Conservation (phyloP, 2,329 filamentous ascomycete genomes). For the Fusarium pseudograminearum region DNA sequence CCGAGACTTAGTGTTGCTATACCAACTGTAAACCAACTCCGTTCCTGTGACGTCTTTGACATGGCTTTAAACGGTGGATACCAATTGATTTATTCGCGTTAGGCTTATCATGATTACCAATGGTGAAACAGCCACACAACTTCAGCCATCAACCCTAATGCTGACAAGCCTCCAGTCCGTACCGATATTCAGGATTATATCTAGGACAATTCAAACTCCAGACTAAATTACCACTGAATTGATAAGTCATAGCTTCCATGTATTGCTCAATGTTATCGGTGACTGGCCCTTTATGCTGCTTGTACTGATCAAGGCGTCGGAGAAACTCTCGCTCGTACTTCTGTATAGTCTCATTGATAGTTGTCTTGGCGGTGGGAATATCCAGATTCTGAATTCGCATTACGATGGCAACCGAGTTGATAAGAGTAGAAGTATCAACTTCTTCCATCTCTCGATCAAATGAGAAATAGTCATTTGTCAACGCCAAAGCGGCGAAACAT, state of each 20-base stretch:
- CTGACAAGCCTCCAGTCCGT: neutral
- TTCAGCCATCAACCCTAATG: neutral
- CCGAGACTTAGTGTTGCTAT: slow-evolving; percentile 15
- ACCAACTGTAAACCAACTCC: slow-evolving; percentile 1
- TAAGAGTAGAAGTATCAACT: neutral
- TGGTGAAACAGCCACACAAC: neutral
- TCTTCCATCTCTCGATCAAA: neutral
- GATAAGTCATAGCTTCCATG: neutral
- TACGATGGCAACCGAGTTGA: neutral
- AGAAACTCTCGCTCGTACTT: neutral
- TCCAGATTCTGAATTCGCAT: neutral
- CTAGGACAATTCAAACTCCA: slow-evolving; percentile 1
- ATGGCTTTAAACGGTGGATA: neutral
- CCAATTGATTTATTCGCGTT: neutral
- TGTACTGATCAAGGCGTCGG: neutral
- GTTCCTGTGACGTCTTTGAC: slow-evolving; percentile 23
- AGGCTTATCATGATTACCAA: neutral
- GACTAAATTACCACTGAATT: neutral
- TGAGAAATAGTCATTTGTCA: neutral
- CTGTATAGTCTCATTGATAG: neutral
- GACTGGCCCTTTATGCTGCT: neutral
- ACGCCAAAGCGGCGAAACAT: neutral
- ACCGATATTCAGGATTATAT: neutral
- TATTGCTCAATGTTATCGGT: neutral
- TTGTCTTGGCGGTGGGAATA: neutral